These are phyloP conservation scores for Gomphus bonarii DNA, from an alignment of 1,284 basidiomycete species.

Conservation along the genomic window DNA sequence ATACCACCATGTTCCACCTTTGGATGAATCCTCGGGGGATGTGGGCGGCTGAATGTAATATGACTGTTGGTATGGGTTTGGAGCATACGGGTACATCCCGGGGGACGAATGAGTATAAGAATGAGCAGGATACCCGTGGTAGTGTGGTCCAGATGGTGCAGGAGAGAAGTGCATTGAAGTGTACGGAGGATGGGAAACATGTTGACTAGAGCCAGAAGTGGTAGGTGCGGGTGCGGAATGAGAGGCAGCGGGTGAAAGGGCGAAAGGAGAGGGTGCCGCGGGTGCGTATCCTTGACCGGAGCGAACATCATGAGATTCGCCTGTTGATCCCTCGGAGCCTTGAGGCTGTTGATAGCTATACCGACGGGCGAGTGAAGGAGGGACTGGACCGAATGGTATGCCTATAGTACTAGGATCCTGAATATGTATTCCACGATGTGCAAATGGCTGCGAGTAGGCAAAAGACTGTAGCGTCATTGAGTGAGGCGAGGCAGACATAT, in stretches of 20 bases:
- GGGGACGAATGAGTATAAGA: slow-evolving; percentile 27
- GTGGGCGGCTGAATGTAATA: slow-evolving; percentile 21
- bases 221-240: slow-evolving; percentile 22
- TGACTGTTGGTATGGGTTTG: slow-evolving; percentile 26
- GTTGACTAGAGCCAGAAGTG: slow-evolving; percentile 15
- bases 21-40: slow-evolving; percentile 26
- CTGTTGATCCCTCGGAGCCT: slow-evolving; percentile 22
- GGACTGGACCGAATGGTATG: slow-evolving; percentile 20
- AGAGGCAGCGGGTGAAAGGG: slow-evolving; percentile 13
- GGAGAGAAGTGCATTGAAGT: slow-evolving; percentile 30
- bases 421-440: slow-evolving; percentile 23
- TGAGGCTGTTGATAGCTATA: slow-evolving; percentile 20
- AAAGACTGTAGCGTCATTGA: slow-evolving; percentile 28
- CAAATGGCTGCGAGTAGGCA: slow-evolving; percentile 23
- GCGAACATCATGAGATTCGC: slow-evolving; percentile 19
- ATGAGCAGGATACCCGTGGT: slow-evolving; percentile 31
- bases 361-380: slow-evolving; percentile 7
- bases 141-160: slow-evolving; percentile 25
- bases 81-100: slow-evolving; percentile 27
- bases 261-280: slow-evolving; percentile 3
- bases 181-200: slow-evolving; percentile 16
- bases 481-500: slow-evolving; percentile 29
- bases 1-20: slow-evolving; percentile 44
- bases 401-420: slow-evolving; percentile 21
- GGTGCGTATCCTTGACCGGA: slow-evolving; percentile 16